Base-by-base conservation (phyloP, 192 early-diverging fungal genomes). In the Diversispora epigaea region DNA sequence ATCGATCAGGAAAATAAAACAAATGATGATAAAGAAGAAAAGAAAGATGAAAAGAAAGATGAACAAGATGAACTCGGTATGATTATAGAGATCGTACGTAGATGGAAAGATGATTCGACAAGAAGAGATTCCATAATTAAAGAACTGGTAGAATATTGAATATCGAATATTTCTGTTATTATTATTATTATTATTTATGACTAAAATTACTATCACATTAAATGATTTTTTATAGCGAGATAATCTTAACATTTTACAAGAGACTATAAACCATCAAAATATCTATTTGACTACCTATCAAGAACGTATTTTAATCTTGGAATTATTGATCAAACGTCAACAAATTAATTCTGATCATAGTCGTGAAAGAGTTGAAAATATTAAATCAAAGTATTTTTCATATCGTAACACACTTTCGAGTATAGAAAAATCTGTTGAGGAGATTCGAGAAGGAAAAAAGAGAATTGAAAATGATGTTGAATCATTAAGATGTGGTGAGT, bases 321-420 rank as follows among this genome's bases (percentile, higher is more conserved):
- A 73, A 22, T 19, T n/a, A 22, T 7, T 73, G 10, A 50, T 73
- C 21, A 73, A 63, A 58, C 55, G 45, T 10, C 58, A 73, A 47
- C 17, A 61, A 22, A 49, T 0, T 25, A 9, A 62, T 62, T 32
- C 58, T 2, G 71, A 73, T 22, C 47, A 52, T 22, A 73, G 10
- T 46, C 55, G 71, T 32, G 44, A 73, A 45, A 11, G 71, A 17
- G 62, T 73, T 47, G 44, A 56, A 10, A 43, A 46, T 49, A 62
- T 73, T 17, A 73, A 73, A 45, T 61, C 58, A 58, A 73, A 46
- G 12, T 73, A 73, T 32, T 61, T 22, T 32, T 32, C 43, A 41
- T 62, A 40, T 73, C 57, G 22, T 12, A 60, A 73, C 21, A 49
- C 7, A 6, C 58, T 73, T 22, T 73, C n/a, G 15, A 25, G 44